These are phyloP conservation scores for Pleodorina starrii DNA, from an alignment of 139 green algal species.

Conservation along the genomic window DNA sequence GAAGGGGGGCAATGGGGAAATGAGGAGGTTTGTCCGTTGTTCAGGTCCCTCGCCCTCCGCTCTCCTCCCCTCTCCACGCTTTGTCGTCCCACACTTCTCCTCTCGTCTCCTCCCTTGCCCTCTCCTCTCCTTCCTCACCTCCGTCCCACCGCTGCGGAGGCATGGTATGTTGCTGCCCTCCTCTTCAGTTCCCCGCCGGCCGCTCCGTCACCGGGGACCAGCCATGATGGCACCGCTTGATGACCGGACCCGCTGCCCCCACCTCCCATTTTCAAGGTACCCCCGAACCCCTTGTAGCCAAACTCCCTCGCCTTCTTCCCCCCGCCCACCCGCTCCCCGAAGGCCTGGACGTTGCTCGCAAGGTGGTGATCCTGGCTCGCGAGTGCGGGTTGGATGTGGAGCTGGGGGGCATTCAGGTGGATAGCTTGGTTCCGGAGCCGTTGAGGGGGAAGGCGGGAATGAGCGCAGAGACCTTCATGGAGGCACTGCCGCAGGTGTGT, in stretches of 20 bases:
- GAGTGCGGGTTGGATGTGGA: slow-evolving; percentile 87
- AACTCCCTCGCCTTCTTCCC: neutral
- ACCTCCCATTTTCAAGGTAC: neutral
- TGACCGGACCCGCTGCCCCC: neutral
- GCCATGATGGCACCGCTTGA: neutral
- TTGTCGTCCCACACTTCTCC: no score
- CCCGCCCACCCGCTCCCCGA: neutral
- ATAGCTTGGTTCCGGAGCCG: slow-evolving; percentile 87
- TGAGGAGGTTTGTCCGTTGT: no score
- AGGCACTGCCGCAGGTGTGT: slow-evolving; percentile 79
- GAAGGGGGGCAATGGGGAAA: no score
- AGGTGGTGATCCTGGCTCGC: slow-evolving; percentile 93
- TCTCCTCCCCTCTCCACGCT: no score
- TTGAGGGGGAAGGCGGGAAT: slow-evolving; percentile 56
- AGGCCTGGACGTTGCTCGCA: slow-evolving; percentile 97
- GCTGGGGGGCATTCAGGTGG: slow-evolving; percentile 80
- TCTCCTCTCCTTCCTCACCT: no score
- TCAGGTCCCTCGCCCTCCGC: no score
- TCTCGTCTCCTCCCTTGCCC: no score
- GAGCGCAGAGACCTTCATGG: slow-evolving; percentile 79
- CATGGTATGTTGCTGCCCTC: neutral
- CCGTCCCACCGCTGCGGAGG: no score
- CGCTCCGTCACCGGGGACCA: no score
- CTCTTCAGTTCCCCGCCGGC: neutral
- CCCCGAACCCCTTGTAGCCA: neutral